These are phyloP conservation scores for Salix exigua DNA, from an alignment of 345 rosid genomes.

Conservation along the genomic window DNA sequence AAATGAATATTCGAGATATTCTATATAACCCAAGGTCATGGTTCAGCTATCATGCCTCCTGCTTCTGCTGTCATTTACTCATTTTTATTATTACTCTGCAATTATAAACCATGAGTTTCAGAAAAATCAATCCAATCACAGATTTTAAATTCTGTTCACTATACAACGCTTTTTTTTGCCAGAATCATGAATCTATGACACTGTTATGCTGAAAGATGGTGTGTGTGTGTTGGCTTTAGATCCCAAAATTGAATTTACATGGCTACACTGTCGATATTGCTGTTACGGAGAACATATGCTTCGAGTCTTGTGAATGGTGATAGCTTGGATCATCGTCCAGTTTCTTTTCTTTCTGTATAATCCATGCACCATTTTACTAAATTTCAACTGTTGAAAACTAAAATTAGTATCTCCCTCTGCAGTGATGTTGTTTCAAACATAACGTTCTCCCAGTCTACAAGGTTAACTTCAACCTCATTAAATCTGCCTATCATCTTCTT, in stretches of 20 bases:
- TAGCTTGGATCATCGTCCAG: background rate
- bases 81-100: background rate
- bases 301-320: background rate
- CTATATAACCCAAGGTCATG: background rate
- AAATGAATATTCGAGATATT: background rate
- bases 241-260: background rate
- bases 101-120: no score
- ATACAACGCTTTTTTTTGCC: background rate
- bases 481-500: conserved; percentile 32
- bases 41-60: background rate
- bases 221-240: background rate
- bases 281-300: background rate
- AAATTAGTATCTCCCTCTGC: conserved; percentile 30
- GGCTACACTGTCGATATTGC: background rate
- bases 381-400: conserved; percentile 14
- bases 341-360: background rate
- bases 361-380: background rate
- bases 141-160: background rate
- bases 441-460: conserved; percentile 31
- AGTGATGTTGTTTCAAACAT: conserved; percentile 32
- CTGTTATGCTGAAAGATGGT: background rate
- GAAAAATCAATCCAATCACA: background rate
- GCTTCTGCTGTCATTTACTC: background rate
- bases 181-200: background rate
- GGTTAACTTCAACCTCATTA: conserved; percentile 20